phyloP scores from a whole-genome alignment of 805 yeast species.

The Saturnispora diversa region DNA sequence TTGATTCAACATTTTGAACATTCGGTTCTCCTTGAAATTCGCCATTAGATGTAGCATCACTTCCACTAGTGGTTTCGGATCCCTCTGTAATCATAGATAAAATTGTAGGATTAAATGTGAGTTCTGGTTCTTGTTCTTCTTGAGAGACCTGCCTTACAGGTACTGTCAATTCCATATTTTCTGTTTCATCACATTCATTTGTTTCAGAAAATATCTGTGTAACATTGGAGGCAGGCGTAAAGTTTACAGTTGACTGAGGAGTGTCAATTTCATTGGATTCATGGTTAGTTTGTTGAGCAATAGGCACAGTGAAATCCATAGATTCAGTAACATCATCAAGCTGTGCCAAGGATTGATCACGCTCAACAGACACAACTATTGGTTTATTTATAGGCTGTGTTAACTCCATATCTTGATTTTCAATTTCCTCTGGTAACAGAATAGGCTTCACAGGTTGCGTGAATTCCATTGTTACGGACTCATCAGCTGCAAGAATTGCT shows the following conservation, averaged over 20 bases:
- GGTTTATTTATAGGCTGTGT: slow-evolving; percentile 12
- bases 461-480: slow-evolving; percentile 18
- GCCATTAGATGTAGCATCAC: too few species aligned
- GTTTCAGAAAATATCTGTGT: not conserved
- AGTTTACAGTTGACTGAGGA: not conserved
- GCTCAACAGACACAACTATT: too few species aligned
- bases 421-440: not conserved
- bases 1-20: too few species aligned
- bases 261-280: not conserved
- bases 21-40: too few species aligned
- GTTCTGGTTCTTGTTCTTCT: not conserved
- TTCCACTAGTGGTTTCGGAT: too few species aligned
- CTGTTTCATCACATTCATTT: not conserved
- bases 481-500: slow-evolving; percentile 6
- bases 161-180: slow-evolving; percentile 5
- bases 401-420: slow-evolving; percentile 12
- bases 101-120: not conserved
- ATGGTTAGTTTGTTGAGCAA: not conserved
- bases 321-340: slow-evolving; percentile 7
- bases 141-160: not conserved
- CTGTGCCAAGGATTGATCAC: too few species aligned
- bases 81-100: too few species aligned
- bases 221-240: not conserved
- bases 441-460: slow-evolving; percentile 11
- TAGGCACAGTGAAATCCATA: slow-evolving; percentile 11